Conservation (phyloP, 768 basidiomycete genomes). For the Phanerochaete carnosa region DNA sequence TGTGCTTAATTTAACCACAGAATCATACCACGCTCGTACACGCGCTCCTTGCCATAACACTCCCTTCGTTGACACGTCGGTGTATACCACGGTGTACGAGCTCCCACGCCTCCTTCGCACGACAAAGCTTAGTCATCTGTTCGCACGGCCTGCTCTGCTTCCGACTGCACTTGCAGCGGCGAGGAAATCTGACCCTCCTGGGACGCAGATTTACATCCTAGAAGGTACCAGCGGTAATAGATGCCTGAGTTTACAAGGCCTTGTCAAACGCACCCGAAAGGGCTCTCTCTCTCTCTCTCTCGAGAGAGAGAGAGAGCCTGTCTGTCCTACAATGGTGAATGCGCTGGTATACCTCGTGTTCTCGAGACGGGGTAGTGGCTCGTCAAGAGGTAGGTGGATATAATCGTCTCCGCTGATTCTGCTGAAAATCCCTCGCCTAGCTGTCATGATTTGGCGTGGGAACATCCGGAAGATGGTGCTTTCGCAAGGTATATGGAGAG, state of each 20-base stretch:
- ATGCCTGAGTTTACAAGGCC: conserved; percentile 39
- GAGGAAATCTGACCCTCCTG: conserved; percentile 28
- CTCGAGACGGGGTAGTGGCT: conserved; percentile 76
- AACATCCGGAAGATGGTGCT: conserved; percentile 7
- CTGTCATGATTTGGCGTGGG: conserved; percentile 14
- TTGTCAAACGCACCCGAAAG: conserved; percentile 38
- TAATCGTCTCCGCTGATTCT: neutral
- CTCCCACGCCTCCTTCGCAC: conserved; percentile 46
- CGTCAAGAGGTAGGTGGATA: conserved; percentile 47
- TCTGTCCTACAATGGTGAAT: conserved; percentile 45
- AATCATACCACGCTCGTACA: conserved; percentile 50
- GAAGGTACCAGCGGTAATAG: conserved; percentile 42
- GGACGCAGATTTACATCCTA: conserved; percentile 47
- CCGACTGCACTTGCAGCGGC: conserved; percentile 38
- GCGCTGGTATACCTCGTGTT: conserved; percentile 70
- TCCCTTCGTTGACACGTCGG: conserved; percentile 52
- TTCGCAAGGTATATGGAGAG: neutral
- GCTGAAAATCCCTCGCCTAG: neutral
- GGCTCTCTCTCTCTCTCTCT: conserved; percentile 37
- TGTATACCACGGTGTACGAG: conserved; percentile 57
- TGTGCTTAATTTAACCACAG: conserved; percentile 27
- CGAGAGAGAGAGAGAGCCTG: too few relatives aligned
- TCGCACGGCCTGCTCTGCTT: conserved; percentile 46
- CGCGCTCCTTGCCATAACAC: conserved; percentile 46
- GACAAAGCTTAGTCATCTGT: conserved; percentile 47